Evolutionary conservation across 1,284 basidiomycete genomes (phyloP).

Genomic region (Trichosporon sp.): DNA sequence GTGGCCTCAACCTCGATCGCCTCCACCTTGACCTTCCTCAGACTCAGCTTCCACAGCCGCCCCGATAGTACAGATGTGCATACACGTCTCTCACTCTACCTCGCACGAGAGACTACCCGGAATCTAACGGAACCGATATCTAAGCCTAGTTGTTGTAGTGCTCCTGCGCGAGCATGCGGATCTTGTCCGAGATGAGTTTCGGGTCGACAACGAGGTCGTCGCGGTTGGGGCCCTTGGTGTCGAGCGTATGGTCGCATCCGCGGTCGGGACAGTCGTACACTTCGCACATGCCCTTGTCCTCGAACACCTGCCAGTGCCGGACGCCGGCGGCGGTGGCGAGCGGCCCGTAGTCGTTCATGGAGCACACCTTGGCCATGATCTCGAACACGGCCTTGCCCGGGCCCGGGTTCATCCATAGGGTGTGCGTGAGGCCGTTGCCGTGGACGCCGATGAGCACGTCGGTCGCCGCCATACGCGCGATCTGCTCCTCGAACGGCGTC

Average conservation of each 20-base stretch:
- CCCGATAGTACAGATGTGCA: background rate
- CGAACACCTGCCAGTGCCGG: constrained; percentile 26
- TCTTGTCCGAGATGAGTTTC: constrained; percentile 11
- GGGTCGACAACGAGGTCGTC: constrained; percentile 11
- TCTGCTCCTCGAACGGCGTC: constrained; percentile 9
- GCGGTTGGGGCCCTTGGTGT: background rate
- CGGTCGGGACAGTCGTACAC: constrained; percentile 12
- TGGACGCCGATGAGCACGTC: constrained; percentile 54
- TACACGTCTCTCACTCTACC: background rate
- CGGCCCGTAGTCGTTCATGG: constrained; percentile 28
- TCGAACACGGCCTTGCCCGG: constrained; percentile 58
- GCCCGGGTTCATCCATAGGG: constrained; percentile 69
- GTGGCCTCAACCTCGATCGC: background rate
- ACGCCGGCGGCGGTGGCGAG: constrained; percentile 29
- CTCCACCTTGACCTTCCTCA: background rate
- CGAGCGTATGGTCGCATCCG: constrained; percentile 2
- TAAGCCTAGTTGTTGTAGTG: background rate
- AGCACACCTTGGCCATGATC: constrained; percentile 17
- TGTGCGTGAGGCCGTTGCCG: constrained; percentile 69
- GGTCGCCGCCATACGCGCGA: constrained; percentile 12
- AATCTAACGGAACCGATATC: background rate
- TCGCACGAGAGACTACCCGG: background rate
- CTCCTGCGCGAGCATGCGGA: constrained; percentile 3
- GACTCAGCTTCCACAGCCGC: background rate
- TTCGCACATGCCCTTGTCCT: constrained; percentile 15